Evolutionary conservation across 805 yeast genomes (phyloP).

Genomic region (Saccharomycopsis javanensis): DNA sequence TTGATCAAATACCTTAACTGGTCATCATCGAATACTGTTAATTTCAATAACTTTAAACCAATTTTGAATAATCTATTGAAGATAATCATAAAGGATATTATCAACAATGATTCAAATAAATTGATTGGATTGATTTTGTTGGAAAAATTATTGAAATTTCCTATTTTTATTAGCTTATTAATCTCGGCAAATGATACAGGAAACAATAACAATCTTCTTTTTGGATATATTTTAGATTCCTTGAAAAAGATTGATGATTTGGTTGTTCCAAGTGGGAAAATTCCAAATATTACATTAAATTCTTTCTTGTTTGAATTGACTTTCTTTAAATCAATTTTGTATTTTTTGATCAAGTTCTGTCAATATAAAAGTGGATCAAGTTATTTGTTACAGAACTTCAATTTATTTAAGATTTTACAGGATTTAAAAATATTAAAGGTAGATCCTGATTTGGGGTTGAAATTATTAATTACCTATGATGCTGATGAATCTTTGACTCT

Average conservation of each 20-base stretch:
- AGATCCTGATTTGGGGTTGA: conserved; percentile 76
- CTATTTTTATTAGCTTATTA: conserved; percentile 20
- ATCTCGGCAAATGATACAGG: conserved; percentile 35
- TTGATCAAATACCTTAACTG: conserved; percentile 55
- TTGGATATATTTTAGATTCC: not conserved
- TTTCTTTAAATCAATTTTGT: conserved; percentile 61
- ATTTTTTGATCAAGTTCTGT: conserved; percentile 63
- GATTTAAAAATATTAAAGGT: conserved; percentile 46
- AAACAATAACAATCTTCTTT: not conserved
- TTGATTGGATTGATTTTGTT: conserved; percentile 68
- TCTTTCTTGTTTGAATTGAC: conserved; percentile 63
- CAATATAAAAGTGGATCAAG: conserved; percentile 72
- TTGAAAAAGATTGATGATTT: not conserved
- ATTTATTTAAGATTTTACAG: conserved; percentile 53
- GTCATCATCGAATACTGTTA: conserved; percentile 30
- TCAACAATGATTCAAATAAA: conserved; percentile 64
- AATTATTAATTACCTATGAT: conserved; percentile 32
- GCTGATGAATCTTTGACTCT: conserved; percentile 21
- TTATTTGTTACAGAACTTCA: conserved; percentile 56
- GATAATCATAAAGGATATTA: conserved; percentile 65
- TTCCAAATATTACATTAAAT: conserved; percentile 29
- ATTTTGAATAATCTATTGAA: conserved; percentile 47
- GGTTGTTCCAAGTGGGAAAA: not conserved
- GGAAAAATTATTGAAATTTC: conserved; percentile 40
- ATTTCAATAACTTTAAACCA: conserved; percentile 21